Evolutionary conservation across 345 rosid genomes (phyloP), one percentile per base, ranked within the genome.

Genomic region (Stellera chamaejasme): DNA sequence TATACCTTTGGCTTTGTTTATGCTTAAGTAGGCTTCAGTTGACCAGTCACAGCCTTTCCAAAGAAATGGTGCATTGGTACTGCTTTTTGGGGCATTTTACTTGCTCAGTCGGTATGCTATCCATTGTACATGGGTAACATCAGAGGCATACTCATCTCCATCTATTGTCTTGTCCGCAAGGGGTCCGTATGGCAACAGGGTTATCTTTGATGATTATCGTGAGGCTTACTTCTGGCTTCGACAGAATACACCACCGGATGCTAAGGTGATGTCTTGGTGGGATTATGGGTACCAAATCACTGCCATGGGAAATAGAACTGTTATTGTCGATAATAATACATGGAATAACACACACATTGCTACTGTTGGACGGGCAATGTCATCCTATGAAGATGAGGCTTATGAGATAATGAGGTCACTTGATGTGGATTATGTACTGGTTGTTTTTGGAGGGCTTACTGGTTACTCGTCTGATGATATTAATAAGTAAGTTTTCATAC

Each of bases 231-330:
- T 78, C 73, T 93, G 99, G 99, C 96, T 90, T 66, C 86, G 90
- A 41, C 97, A 90, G 69, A 93, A 93, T 68, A 93, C 99, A 59
- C 96, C 99, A 46, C 77, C 74, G 13, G 95, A 93, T 79, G 99
- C 99, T 46, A 93, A 93, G 77, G 78, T 93, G 72, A 93, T 93
- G 99, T 93, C 99, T 19, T 90, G 99, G 99, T 93, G 99, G 99
- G 99, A 93, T 79, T 93, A 93, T 63, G 98, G 98, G 61, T 88
- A 92, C 76, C 98, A 92, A 66, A 92, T 92, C 69, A 92, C 96
- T 57, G 99, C 99, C 61, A 93, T 93, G 99, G 99, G 96, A 69
- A 93, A 93, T 69, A 87, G 97, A 83, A 87, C 99, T 12, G 99
- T 93, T 58, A 93, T 93, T 50, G 99, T 93, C 44, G 99, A 93